phyloP scores from a whole-genome alignment of 306 rosid genomes.

The Trifolium pratense region DNA sequence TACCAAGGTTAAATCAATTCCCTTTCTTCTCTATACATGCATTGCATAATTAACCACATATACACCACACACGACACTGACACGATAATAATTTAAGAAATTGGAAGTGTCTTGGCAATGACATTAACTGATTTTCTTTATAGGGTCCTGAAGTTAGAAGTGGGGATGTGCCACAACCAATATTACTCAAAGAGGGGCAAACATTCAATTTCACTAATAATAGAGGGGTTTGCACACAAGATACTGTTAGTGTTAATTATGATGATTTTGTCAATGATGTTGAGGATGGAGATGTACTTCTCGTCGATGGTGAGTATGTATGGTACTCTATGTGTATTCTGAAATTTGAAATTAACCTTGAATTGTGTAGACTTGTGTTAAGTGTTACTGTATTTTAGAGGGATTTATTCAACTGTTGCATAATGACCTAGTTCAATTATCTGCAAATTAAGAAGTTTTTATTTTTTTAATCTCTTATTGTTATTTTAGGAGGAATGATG shows the following conservation, averaged over 20 bases:
- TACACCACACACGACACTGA: neutral
- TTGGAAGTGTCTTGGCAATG: too few relatives aligned
- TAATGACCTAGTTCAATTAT: conserved; percentile 1
- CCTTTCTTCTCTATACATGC: neutral
- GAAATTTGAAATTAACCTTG: conserved; percentile 15
- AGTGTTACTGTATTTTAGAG: neutral
- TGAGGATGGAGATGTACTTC: conserved; percentile 80
- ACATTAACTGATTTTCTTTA: conserved; percentile 25
- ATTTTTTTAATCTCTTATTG: conserved; percentile 26
- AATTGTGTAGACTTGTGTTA: neutral
- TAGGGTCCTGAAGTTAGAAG: conserved; percentile 99
- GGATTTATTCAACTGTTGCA: conserved; percentile 25
- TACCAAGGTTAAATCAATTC: conserved; percentile 65
- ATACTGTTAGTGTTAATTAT: conserved; percentile 90
- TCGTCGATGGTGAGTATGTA: conserved; percentile 81
- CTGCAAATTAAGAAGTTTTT: conserved; percentile 21
- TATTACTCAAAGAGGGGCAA: conserved; percentile 75
- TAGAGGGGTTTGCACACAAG: conserved; percentile 78
- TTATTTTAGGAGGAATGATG: conserved; percentile 91
- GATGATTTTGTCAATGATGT: conserved; percentile 92
- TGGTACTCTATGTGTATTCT: conserved; percentile 9
- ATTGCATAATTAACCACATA: neutral
- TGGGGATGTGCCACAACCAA: conserved; percentile 82
- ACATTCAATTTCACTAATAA: conserved; percentile 82
- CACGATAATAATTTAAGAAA: neutral